Evolutionary conservation across 345 rosid species (phyloP).

Genomic region (Melastoma malabathricum): DNA sequence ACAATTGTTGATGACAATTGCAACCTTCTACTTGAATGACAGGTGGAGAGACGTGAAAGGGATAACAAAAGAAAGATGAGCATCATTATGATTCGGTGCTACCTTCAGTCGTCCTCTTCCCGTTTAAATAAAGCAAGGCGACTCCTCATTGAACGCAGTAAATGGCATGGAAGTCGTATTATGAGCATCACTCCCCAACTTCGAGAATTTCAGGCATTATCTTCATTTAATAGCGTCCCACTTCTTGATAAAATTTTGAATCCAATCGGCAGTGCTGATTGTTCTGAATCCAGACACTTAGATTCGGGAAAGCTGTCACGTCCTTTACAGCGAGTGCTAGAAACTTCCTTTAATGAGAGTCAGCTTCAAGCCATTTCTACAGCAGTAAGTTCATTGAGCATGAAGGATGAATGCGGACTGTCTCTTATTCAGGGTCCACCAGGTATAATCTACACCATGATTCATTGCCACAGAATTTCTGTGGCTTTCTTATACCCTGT

Average conservation of each 20-base stretch:
- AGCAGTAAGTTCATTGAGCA: slow-evolving; percentile 38
- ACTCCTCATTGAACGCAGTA: slow-evolving; percentile 85
- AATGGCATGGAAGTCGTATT: slow-evolving; percentile 87
- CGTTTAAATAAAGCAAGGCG: slow-evolving; percentile 83
- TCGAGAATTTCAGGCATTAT: slow-evolving; percentile 89
- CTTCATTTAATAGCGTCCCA: slow-evolving; percentile 60
- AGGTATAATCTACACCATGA: slow-evolving; percentile 29
- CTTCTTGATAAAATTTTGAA: slow-evolving; percentile 58
- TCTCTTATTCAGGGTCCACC: slow-evolving; percentile 99
- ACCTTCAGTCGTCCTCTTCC: slow-evolving; percentile 61
- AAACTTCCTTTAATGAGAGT: slow-evolving; percentile 72
- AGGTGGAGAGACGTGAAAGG: slow-evolving; percentile 98
- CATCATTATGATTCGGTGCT: slow-evolving; percentile 61
- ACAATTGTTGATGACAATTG: slow-evolving; percentile 2
- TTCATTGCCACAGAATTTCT: slow-evolving; percentile 2
- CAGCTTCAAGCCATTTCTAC: slow-evolving; percentile 73
- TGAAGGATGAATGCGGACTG: slow-evolving; percentile 44
- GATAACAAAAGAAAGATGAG: slow-evolving; percentile 61
- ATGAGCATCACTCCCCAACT: slow-evolving; percentile 86
- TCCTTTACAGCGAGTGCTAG: slow-evolving; percentile 48
- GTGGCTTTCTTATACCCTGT: slow-evolving; percentile 1
- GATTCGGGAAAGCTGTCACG: slow-evolving; percentile 42
- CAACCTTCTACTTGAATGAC: slow-evolving; percentile 14
- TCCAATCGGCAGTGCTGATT: slow-evolving; percentile 34
- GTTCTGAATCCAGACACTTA: slow-evolving; percentile 22